These are phyloP conservation scores for Alnus rubra DNA, from an alignment of 306 rosid genomes.

Conservation along the genomic window DNA sequence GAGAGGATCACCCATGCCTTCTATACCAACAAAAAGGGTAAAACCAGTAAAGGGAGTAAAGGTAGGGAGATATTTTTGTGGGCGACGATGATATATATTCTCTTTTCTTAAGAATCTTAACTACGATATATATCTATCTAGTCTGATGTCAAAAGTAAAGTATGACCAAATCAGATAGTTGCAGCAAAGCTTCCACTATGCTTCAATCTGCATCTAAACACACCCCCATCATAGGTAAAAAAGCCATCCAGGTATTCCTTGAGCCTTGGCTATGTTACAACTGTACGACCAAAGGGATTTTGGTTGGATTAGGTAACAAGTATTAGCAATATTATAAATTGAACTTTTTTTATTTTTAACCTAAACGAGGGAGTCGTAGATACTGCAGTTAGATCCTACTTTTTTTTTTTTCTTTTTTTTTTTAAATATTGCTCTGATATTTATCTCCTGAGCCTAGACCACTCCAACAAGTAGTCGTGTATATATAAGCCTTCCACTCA, in stretches of 20 bases:
- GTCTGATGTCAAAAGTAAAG: slow-evolving; percentile 46
- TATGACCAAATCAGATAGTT: slow-evolving; percentile 36
- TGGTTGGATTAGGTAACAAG: slow-evolving; percentile 27
- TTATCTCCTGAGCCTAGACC: slow-evolving; percentile 9
- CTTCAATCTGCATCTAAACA: slow-evolving; percentile 21
- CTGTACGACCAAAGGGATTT: slow-evolving; percentile 25
- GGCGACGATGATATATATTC: not conserved
- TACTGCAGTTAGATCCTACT: not conserved
- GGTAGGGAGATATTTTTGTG: slow-evolving; percentile 30
- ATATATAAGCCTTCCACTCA: slow-evolving; percentile 14
- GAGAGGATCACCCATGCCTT: not conserved
- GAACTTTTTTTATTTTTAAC: slow-evolving; percentile 16
- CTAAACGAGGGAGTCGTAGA: slow-evolving; percentile 40
- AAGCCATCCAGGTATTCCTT: slow-evolving; percentile 27
- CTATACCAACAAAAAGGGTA: slow-evolving; percentile 15
- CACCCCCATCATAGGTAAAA: slow-evolving; percentile 8
- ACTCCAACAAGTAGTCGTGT: slow-evolving; percentile 27
- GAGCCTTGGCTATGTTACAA: slow-evolving; percentile 8
- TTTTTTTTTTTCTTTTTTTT: not conserved
- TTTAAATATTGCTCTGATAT: not conserved
- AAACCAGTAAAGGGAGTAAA: slow-evolving; percentile 13
- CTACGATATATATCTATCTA: slow-evolving; percentile 18
- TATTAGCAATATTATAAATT: not conserved
- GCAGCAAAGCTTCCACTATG: slow-evolving; percentile 48
- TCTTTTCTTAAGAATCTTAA: not conserved